Percentiles rank a stretch among this genome's conserved stretches.
These are phyloP conservation scores for Fusarium tuaranense DNA, from an alignment of 2,329 filamentous ascomycete species.

Conservation along the genomic window DNA sequence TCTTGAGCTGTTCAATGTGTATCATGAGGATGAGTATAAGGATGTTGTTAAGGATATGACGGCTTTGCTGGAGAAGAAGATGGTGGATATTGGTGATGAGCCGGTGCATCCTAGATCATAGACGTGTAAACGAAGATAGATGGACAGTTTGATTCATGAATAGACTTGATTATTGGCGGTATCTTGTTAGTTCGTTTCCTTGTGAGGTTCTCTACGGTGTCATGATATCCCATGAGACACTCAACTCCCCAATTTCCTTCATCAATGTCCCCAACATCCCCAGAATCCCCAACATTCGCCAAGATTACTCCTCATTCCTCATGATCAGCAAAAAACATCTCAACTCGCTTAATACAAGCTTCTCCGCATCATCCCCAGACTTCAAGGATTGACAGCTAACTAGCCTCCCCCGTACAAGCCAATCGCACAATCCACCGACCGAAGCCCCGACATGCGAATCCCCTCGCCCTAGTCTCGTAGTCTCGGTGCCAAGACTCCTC, in stretches of 20 bases:
- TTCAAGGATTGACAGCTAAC: not conserved
- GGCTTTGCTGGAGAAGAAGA: slow-evolving; percentile 58
- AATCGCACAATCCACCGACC: slow-evolving; percentile 20
- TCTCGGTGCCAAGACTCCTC: not conserved
- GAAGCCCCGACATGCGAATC: slow-evolving; percentile 14
- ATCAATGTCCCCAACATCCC: not conserved
- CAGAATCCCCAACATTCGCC: not conserved
- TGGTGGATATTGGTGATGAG: slow-evolving; percentile 64
- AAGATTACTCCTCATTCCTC: not conserved
- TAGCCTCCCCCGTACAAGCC: not conserved
- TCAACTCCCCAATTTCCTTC: not conserved
- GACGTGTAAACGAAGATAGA: not conserved
- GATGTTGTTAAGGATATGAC: slow-evolving; percentile 56
- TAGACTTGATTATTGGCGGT: not conserved
- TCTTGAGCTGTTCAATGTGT: slow-evolving; percentile 60
- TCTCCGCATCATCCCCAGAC: not conserved
- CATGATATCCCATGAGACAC: not conserved
- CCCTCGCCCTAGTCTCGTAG: slow-evolving; percentile 7
- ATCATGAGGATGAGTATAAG: slow-evolving; percentile 52
- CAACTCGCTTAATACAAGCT: not conserved
- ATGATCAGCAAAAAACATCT: not conserved
- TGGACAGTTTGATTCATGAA: not conserved
- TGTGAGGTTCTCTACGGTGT: not conserved
- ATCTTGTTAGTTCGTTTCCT: not conserved
- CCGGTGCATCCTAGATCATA: slow-evolving; percentile 45